Evolutionary conservation across 139 green algal genomes (phyloP), one percentile per base, ranked within the genome.

Genomic region (Monoraphidium neglectum): DNA sequence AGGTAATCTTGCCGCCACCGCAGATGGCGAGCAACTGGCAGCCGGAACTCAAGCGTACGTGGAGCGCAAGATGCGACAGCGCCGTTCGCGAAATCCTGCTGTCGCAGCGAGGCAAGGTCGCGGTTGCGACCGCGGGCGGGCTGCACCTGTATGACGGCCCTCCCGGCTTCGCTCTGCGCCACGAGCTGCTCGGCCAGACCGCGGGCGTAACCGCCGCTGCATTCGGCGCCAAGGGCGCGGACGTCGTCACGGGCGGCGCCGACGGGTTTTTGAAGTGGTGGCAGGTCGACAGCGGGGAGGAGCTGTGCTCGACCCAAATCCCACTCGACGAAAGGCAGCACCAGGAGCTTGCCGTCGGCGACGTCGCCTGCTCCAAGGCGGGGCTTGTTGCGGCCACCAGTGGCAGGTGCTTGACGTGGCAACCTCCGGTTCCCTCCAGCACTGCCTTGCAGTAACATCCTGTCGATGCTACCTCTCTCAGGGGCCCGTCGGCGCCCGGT

Each of bases 231-330:
- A 61, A 74, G 59, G 38, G 83, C 53, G 33, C 74, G 62, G 56
- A 87, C 66, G 51, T 89, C 2, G 68, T 89, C 18, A 79, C 70
- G 33, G 84, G 81, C 10, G 81, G 69, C 15, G 73, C 70, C 1
- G 77, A 87, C 46, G 84, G 84, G 26, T 87, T 84, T 28, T 46
- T 89, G 24, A 89, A 87, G 54, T 89, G 84, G 84, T 87, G 84
- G 84, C 73, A 89, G 49, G 77, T 87, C 8, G 66, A 82, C 10
- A 80, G 66, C 4, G 84, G 84, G 16, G 81, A 89, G 54, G 72
- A 84, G 68, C 66, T 70, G 23, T 80, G 72, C 69, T 62, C 57
- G 5, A 87, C 81, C 8, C 77, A 85, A 53, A 87, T 89, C 32
- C 53, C 80, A 43, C 46, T 56, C 59, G 21, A 37, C 71, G 36